Conservation (phyloP, 208 protist genomes). For the Acanthamoeba castellanii region DNA sequence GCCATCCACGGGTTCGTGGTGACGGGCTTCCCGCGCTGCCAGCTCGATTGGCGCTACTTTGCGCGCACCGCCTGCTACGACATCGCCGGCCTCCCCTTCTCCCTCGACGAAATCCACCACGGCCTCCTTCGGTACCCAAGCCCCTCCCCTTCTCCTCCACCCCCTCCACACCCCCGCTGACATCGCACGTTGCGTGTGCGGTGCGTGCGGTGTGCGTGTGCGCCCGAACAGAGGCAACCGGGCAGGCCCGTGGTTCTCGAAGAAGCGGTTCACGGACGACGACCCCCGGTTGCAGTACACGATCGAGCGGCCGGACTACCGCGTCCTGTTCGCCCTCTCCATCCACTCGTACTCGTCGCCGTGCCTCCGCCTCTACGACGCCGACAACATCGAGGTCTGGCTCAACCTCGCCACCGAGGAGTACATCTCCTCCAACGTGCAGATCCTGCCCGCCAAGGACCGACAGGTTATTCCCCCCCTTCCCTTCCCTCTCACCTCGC, state of each 20-base stretch:
- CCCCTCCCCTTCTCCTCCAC: not conserved
- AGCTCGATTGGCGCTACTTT: conserved; percentile 26
- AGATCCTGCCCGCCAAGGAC: conserved; percentile 39
- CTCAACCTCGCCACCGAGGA: conserved; percentile 58
- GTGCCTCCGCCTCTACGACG: conserved; percentile 52
- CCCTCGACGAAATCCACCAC: conserved; percentile 57
- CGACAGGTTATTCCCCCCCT: conserved; percentile 18
- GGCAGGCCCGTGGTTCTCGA: conserved; percentile 29
- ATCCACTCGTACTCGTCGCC: conserved; percentile 14
- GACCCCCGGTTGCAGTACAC: conserved; percentile 24
- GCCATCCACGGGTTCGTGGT: conserved; percentile 47
- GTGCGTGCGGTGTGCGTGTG: not conserved
- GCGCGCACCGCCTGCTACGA: conserved; percentile 27
- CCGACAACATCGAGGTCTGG: conserved; percentile 42
- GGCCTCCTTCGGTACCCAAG: not conserved
- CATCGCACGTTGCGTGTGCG: not conserved
- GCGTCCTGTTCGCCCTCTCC: conserved; percentile 34
- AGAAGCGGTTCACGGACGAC: not conserved
- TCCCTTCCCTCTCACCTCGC: not conserved
- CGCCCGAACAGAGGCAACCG: not conserved
- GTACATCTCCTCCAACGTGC: conserved; percentile 46
- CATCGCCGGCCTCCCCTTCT: conserved; percentile 43
- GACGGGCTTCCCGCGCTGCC: not conserved
- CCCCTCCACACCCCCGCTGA: not conserved
- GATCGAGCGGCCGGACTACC: not conserved